Conservation (phyloP, 2,329 filamentous ascomycete species). For the Sporothrix humicola region DNA sequence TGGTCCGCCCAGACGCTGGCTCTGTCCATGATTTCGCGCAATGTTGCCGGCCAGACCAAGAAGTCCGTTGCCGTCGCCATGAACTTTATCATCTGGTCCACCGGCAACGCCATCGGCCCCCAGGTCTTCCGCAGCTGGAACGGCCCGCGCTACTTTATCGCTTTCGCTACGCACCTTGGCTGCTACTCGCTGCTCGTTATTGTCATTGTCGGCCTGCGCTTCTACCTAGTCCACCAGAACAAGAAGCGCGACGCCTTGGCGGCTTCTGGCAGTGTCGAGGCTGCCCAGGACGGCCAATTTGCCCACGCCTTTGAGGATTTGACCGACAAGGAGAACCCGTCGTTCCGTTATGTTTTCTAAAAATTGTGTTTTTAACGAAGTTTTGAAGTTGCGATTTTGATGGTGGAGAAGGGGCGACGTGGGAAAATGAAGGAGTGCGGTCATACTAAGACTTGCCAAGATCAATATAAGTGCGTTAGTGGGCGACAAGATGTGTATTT, state of each 20-base stretch:
- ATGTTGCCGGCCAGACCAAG: conserved; percentile 76
- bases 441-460: not conserved
- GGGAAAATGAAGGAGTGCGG: not conserved
- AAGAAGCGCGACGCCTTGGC: conserved; percentile 59
- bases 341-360: conserved; percentile 61
- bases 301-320: conserved; percentile 66
- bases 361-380: not conserved
- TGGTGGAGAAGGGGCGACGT: not conserved
- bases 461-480: not conserved
- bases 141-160: conserved; percentile 69
- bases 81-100: conserved; percentile 73
- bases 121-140: conserved; percentile 68
- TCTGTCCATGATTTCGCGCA: conserved; percentile 71
- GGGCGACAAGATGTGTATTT: not conserved
- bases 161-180: conserved; percentile 71
- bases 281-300: conserved; percentile 48
- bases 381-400: too few species aligned
- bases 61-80: conserved; percentile 70
- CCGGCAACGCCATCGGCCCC: conserved; percentile 51
- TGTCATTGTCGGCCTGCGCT: conserved; percentile 63
- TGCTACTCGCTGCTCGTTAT: conserved; percentile 68
- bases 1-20: conserved; percentile 72
- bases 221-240: conserved; percentile 62
- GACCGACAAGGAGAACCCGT: conserved; percentile 65
- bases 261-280: conserved; percentile 49